Conservation (phyloP, 345 rosid genomes). For the sweet orange (Citrus sinensis) region DNA sequence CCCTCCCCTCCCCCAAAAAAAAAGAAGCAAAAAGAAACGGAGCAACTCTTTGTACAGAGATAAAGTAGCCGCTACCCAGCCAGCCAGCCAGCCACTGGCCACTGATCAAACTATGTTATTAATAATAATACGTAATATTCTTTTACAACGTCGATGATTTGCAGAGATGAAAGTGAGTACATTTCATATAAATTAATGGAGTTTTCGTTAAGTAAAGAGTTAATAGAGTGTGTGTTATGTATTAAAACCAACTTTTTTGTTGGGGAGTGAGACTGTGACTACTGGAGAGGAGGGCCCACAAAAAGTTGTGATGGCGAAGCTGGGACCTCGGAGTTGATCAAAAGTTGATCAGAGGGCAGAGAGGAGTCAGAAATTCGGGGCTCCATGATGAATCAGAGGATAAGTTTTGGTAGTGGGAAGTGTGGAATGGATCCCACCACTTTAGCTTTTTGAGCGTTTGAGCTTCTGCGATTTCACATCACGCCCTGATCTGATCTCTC, state of each 20-base stretch:
- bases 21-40: constrained; percentile 1
- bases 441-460: not conserved
- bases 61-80: not conserved
- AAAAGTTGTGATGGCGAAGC: not conserved
- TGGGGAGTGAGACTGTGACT: not conserved
- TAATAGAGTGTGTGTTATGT: too few relatives aligned
- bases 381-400: too few relatives aligned
- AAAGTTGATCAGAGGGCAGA: not conserved
- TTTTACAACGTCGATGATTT: not conserved
- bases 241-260: too few relatives aligned
- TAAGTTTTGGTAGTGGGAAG: not conserved
- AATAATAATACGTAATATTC: not conserved
- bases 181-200: too few relatives aligned
- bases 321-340: not conserved
- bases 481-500: not conserved
- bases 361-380: not conserved
- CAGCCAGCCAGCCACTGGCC: not conserved
- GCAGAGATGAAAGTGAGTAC: too few relatives aligned
- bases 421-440: not conserved
- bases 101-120: not conserved
- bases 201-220: not conserved
- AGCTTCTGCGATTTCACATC: not conserved
- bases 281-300: not conserved
- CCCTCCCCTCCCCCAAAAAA: too few relatives aligned
- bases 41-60: constrained; percentile 6